A percentile compares a stretch with the other conserved stretches of the same genome.
Evolutionary conservation across 371 early-diverging fungal genomes (phyloP).

Genomic region (Hamiltosporidium magnivora): DNA sequence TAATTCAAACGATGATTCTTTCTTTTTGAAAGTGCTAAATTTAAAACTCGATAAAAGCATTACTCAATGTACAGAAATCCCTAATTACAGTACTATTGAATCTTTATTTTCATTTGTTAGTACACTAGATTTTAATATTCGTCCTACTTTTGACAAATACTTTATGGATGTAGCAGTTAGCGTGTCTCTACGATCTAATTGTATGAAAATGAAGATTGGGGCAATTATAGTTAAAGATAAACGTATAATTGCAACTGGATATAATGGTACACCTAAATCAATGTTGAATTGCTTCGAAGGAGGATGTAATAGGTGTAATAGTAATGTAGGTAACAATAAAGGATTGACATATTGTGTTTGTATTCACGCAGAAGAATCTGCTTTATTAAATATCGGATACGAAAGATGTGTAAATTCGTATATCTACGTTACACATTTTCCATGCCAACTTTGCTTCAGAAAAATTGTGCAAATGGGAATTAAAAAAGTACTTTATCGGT

Average conservation of each 20-base stretch:
- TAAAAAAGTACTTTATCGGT: not conserved
- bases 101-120: not conserved
- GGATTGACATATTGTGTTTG: conserved; percentile 75
- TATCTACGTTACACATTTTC: conserved; percentile 58
- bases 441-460: conserved; percentile 69
- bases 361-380: conserved; percentile 95
- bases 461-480: conserved; percentile 85
- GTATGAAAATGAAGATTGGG: conserved; percentile 91
- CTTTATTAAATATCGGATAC: conserved; percentile 64
- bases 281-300: conserved; percentile 78
- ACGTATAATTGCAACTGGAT: conserved; percentile 80
- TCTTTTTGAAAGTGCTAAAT: not conserved
- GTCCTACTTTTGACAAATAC: conserved; percentile 74
- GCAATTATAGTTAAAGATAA: conserved; percentile 75
- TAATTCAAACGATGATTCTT: not conserved
- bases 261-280: conserved; percentile 85
- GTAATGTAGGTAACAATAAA: conserved; percentile 61
- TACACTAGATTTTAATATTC: not conserved
- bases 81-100: not conserved
- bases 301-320: conserved; percentile 81
- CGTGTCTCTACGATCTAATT: conserved; percentile 66
- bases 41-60: not conserved
- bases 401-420: conserved; percentile 59
- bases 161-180: conserved; percentile 83
- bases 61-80: not conserved